Conservation (phyloP, 2,329 filamentous ascomycete genomes). For the Plenodomus lindquistii region DNA sequence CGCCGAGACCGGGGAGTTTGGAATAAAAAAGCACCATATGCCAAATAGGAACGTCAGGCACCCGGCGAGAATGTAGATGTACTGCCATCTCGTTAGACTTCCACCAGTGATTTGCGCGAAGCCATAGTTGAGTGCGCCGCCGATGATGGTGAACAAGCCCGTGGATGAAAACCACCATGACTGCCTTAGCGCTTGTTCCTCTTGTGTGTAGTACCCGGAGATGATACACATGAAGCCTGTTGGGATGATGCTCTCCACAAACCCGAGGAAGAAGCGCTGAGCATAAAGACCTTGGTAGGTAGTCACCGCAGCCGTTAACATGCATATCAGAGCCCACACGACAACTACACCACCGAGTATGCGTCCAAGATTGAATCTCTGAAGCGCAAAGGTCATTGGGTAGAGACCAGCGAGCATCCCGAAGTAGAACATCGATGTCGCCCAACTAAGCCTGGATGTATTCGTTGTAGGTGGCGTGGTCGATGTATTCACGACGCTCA, state of each 20-base stretch:
- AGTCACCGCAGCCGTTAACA: constrained; percentile 69
- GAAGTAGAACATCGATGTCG: constrained; percentile 79
- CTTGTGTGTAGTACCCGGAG: constrained; percentile 46
- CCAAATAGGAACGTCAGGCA: constrained; percentile 63
- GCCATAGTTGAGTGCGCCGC: constrained; percentile 39
- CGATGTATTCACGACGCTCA: constrained; percentile 58
- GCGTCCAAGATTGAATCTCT: constrained; percentile 67
- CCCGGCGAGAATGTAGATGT: constrained; percentile 67
- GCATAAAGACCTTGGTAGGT: constrained; percentile 64
- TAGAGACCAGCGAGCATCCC: constrained; percentile 76
- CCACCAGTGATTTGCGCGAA: constrained; percentile 44
- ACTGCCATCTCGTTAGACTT: constrained; percentile 61
- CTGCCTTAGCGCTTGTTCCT: constrained; percentile 56
- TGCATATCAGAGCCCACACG: constrained; percentile 69
- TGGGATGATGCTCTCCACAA: constrained; percentile 60
- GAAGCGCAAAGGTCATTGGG: constrained; percentile 71
- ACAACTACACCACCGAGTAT: constrained; percentile 67
- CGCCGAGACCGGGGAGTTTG: constrained; percentile 67
- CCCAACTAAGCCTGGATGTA: constrained; percentile 73
- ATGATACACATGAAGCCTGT: constrained; percentile 62
- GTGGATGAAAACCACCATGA: constrained; percentile 69
- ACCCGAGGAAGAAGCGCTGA: constrained; percentile 60
- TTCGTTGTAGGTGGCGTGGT: constrained; percentile 60
- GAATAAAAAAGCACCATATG: constrained; percentile 68
- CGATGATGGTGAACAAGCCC: constrained; percentile 41